Evolutionary conservation across 371 early-diverging fungal genomes (phyloP).

Genomic region (Chytridium lagenaria): DNA sequence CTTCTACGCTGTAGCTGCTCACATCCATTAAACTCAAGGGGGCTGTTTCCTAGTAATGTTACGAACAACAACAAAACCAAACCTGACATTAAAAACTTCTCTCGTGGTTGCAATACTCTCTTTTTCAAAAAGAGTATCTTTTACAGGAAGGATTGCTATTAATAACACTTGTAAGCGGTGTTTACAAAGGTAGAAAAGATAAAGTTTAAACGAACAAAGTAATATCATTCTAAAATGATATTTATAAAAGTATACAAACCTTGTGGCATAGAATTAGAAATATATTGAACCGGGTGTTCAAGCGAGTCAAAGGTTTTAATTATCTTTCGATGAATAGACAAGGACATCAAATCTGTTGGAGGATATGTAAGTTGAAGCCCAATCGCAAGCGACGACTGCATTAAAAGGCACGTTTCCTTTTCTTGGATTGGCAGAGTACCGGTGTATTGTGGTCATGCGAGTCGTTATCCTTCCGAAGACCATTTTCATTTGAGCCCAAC

Average conservation of each 20-base stretch:
- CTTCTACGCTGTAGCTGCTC: too few relatives aligned
- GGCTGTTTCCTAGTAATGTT: not conserved
- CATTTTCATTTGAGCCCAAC: too few relatives aligned
- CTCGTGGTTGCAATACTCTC: not conserved
- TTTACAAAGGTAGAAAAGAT: too few relatives aligned
- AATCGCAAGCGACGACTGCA: not conserved
- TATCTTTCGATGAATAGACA: not conserved
- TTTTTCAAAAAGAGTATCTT: not conserved
- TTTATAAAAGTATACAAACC: too few relatives aligned
- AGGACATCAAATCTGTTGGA: not conserved
- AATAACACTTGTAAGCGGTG: too few relatives aligned
- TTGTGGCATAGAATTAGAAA: too few relatives aligned
- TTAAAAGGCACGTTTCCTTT: not conserved
- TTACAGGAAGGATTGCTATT: too few relatives aligned
- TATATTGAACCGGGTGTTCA: too few relatives aligned
- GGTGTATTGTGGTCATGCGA: not conserved
- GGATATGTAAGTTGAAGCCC: not conserved
- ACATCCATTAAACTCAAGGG: constrained; percentile 1
- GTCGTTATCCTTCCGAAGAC: too few relatives aligned
- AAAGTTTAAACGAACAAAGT: too few relatives aligned
- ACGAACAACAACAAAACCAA: not conserved
- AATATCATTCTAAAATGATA: too few relatives aligned
- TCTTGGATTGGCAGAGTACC: not conserved
- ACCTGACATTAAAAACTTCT: not conserved
- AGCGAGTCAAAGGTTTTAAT: not conserved